phyloP scores from a whole-genome alignment of 2,329 filamentous ascomycete genomes.

The Phyllosticta citrichinensis region DNA sequence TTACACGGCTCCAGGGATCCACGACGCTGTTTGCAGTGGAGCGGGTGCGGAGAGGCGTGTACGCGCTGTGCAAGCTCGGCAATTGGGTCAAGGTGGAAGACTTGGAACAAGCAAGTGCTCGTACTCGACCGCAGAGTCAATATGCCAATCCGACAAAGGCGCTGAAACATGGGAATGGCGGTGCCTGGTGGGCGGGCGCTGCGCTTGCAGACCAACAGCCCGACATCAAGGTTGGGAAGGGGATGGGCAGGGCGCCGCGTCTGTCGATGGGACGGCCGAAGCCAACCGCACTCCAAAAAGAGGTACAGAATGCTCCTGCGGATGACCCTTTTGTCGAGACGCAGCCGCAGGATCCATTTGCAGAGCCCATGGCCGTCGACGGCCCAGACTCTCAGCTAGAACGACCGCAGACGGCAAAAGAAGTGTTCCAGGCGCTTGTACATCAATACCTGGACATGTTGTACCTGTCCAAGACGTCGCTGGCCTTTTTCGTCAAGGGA shows the following conservation, averaged over 20 bases:
- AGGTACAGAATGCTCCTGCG: background rate
- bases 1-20: constrained; percentile 33
- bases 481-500: constrained; percentile 78
- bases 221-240: constrained; percentile 6
- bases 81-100: constrained; percentile 50
- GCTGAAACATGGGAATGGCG: constrained; percentile 3
- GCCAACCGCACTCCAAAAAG: background rate
- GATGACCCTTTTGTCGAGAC: constrained; percentile 1
- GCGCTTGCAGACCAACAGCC: constrained; percentile 14
- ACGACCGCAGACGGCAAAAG: constrained; percentile 16
- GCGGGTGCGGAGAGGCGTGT: constrained; percentile 50
- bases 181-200: constrained; percentile 26
- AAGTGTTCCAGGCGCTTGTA: constrained; percentile 42
- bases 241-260: constrained; percentile 17
- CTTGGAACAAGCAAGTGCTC: constrained; percentile 17
- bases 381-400: background rate
- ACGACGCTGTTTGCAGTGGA: constrained; percentile 76
- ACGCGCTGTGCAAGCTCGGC: constrained; percentile 59
- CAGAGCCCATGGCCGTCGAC: constrained; percentile 4
- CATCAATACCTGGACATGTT: constrained; percentile 34
- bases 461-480: constrained; percentile 52
- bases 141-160: constrained; percentile 36
- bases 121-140: constrained; percentile 42
- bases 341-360: background rate
- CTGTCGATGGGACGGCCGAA: constrained; percentile 23